A percentile compares a stretch with the other conserved stretches of the same genome.
Conservation (phyloP, 1,284 basidiomycete species). For the Filobasidium uniguttulatum region DNA sequence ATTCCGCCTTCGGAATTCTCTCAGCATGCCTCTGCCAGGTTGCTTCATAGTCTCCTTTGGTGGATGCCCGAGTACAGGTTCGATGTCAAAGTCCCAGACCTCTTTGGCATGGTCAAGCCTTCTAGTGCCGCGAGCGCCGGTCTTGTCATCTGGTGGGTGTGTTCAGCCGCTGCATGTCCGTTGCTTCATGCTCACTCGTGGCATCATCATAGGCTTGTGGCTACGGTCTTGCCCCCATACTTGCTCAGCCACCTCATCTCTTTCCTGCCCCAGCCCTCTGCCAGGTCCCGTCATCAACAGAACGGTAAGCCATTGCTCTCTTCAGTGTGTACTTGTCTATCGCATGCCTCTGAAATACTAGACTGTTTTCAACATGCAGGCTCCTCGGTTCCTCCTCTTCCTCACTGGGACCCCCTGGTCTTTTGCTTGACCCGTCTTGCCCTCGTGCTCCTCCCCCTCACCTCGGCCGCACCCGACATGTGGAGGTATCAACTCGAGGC, state of each 20-base stretch:
- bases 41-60: conserved; percentile 26
- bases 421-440: conserved; percentile 31
- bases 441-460: conserved; percentile 29
- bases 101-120: conserved; percentile 16
- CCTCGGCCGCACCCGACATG: conserved; percentile 26
- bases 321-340: no score
- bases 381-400: conserved; percentile 19
- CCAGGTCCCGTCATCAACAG: neutral
- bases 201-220: conserved; percentile 20
- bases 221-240: conserved; percentile 30
- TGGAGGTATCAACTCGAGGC: conserved; percentile 29
- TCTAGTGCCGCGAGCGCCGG: conserved; percentile 25
- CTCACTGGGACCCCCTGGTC: conserved; percentile 28
- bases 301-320: neutral
- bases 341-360: no score
- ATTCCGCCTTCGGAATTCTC: conserved; percentile 15
- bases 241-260: conserved; percentile 27
- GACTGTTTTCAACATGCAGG: conserved; percentile 1
- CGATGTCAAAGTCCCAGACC: conserved; percentile 23
- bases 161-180: neutral
- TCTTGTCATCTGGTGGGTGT: conserved; percentile 30
- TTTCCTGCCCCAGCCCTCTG: conserved; percentile 22
- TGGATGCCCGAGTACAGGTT: conserved; percentile 27
- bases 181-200: neutral
- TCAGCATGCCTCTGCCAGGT: conserved; percentile 17